Conservation (phyloP, 768 basidiomycete genomes). For the Mycena kentingensis region DNA sequence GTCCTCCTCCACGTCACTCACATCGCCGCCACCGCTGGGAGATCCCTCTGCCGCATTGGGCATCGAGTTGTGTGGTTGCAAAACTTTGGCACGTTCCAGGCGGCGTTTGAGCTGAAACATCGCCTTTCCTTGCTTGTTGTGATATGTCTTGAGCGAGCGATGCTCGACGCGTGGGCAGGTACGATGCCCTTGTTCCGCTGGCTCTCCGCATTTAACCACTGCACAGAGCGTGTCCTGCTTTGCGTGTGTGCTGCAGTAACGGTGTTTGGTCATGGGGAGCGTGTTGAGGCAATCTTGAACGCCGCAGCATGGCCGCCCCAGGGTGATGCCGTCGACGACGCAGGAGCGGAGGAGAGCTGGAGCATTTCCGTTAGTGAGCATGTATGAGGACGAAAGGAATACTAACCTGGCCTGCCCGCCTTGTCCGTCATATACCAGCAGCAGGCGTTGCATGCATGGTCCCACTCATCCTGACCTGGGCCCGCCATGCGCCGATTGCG, state of each 20-base stretch:
- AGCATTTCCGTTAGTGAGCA: not conserved
- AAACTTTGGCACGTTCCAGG: conserved; percentile 19
- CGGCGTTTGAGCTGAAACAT: conserved; percentile 33
- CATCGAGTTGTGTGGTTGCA: conserved; percentile 5
- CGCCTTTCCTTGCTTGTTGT: conserved; percentile 21
- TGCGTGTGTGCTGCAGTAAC: conserved; percentile 20
- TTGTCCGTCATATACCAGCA: conserved; percentile 8
- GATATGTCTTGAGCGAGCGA: conserved; percentile 22
- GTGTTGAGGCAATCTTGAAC: conserved; percentile 28
- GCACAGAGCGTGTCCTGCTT: conserved; percentile 10
- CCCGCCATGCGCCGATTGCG: conserved; percentile 22
- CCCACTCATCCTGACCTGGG: conserved; percentile 23
- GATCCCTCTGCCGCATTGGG: not conserved
- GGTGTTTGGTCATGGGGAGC: conserved; percentile 12
- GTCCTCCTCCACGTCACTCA: not conserved
- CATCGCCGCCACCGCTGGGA: not conserved
- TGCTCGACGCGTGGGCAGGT: conserved; percentile 24
- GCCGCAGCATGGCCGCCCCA: conserved; percentile 30
- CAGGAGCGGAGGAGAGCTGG: conserved; percentile 16
- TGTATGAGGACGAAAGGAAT: not conserved
- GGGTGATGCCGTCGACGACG: conserved; percentile 30
- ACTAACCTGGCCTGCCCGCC: not conserved
- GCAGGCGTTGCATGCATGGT: conserved; percentile 25
- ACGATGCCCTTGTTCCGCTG: conserved; percentile 3
- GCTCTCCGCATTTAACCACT: conserved; percentile 7